Evolutionary conservation across 306 rosid genomes (phyloP).

Genomic region (Cicer chorassanicum): DNA sequence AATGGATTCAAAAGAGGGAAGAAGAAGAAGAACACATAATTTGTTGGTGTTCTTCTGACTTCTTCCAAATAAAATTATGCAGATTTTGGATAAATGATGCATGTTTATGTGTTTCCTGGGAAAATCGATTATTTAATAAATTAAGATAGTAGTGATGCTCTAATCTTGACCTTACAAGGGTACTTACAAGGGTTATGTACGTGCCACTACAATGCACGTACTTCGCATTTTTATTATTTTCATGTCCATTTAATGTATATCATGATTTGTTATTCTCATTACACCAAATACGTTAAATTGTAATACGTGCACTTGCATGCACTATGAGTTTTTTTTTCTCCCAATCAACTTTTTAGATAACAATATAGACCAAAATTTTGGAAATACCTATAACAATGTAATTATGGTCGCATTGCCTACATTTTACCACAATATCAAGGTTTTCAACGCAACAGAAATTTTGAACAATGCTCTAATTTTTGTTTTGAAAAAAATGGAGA

Average conservation of each 20-base stretch:
- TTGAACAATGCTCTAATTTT: too few species aligned
- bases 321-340: not conserved
- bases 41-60: constrained; percentile 25
- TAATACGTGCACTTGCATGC: not conserved
- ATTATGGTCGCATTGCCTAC: too few species aligned
- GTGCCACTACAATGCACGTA: too few species aligned
- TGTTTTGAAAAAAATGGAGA: not conserved
- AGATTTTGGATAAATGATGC: constrained; percentile 28
- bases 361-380: too few species aligned
- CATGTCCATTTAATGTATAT: not conserved
- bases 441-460: too few species aligned
- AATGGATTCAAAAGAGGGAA: not conserved
- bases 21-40: not conserved
- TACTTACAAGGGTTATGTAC: too few species aligned
- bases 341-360: too few species aligned
- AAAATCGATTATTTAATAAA: constrained; percentile 19
- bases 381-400: too few species aligned
- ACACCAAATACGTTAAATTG: not conserved
- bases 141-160: too few species aligned
- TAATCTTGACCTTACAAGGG: too few species aligned
- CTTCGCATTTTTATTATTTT: not conserved
- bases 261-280: not conserved
- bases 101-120: constrained; percentile 29
- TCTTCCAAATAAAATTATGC: constrained; percentile 33
- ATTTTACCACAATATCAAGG: too few species aligned